These are phyloP conservation scores for Pharus latifolius DNA, from an alignment of 176 grass and related monocot genomes.

Conservation along the genomic window DNA sequence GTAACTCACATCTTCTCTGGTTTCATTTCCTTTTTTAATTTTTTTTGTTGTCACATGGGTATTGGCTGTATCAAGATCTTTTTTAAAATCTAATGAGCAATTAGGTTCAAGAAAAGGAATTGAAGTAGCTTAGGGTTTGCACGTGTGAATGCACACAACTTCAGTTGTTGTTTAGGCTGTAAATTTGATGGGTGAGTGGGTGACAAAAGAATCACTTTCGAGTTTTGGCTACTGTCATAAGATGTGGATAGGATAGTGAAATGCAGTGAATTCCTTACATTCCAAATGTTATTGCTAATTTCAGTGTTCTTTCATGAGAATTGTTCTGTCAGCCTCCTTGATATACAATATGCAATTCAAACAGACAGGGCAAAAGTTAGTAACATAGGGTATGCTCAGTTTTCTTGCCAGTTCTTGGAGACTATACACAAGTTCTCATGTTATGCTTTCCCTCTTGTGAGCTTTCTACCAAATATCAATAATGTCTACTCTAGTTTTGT, in stretches of 20 bases:
- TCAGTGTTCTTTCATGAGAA: neutral
- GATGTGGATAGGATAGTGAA: neutral
- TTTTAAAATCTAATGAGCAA: neutral
- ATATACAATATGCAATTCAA: neutral
- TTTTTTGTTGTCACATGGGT: neutral
- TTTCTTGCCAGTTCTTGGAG: neutral
- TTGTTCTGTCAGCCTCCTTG: neutral
- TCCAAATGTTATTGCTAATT: neutral
- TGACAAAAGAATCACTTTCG: neutral
- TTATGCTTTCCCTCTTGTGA: neutral
- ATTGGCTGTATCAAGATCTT: neutral
- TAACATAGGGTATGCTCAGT: neutral
- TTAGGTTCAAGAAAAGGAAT: neutral
- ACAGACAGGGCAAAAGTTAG: neutral
- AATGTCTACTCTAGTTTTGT: neutral
- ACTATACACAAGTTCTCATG: slow-evolving; percentile 1
- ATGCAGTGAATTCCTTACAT: neutral
- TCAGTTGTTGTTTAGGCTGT: neutral
- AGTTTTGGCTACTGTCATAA: neutral
- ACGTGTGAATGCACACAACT: neutral
- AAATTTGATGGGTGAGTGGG: neutral
- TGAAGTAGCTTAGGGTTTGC: neutral
- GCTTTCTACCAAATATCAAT: neutral
- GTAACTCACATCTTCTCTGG: slow-evolving; percentile 15
- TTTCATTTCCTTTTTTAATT: neutral